Base-by-base conservation (phyloP, 305 asterid species). In the Fraxinus baroniana region DNA sequence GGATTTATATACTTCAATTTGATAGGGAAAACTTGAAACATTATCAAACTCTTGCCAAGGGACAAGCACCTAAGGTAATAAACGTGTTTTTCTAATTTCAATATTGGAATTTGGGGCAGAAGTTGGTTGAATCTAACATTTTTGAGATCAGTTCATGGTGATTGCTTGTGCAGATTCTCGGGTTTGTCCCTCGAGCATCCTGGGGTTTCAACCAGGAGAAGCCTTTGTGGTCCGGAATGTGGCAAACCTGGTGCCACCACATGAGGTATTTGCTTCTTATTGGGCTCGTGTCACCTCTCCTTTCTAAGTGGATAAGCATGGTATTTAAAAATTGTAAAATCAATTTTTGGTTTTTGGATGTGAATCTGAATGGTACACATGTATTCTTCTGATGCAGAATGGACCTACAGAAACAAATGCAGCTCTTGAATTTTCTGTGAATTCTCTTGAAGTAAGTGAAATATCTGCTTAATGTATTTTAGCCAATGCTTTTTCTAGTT, bases 151-250 rank as follows among this genome's bases (percentile, higher is more conserved):
- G 98, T 96, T 96, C 86, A 91, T 96, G 99, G 98, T 96, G 90
- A 89, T 96, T 87, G 92, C 99, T 81, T 96, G 99, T 90, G 98
- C 97, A 85, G 98, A 96, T 85, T 96, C 98, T 3, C 88, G 98
- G 76, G 99, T 96, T 82, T 96, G 99, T 86, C 99, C 98, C 33
- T 90, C 99, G 4, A 92, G 84, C 87, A 86, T 96, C 80, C 90
- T 96, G 37, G 99, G 99, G 62, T 89, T 96, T 89, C 93, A 96
- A 87, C 98, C 99, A 2, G 99, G 98, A 81, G 99, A 96, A 79
- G 99, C 99, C 15, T 96, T 96, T 87, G 87, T 91, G 44, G 88
- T 93, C 26, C 95, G 98, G 24, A 96, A 94, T 70, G 90, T 96
- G 74, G 99, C 98, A 62, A 96, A 94, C 86, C 87, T 96, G 87